phyloP scores from a whole-genome alignment of 129 eudicot genomes.

The Escallonia rubra region DNA sequence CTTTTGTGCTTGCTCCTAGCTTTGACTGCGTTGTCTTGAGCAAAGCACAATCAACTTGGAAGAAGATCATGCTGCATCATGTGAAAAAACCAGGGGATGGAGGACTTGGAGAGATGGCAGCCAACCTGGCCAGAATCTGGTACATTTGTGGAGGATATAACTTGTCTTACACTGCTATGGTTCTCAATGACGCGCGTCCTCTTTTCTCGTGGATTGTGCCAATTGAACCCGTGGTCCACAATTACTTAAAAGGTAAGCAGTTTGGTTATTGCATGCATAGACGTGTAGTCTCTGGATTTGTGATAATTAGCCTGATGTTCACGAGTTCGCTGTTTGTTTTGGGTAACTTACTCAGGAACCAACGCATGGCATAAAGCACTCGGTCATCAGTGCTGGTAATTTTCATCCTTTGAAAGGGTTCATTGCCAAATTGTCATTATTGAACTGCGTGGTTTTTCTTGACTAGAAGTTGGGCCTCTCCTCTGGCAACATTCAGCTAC shows the following conservation, averaged over 20 bases:
- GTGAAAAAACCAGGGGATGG: neutral
- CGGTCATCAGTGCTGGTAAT: neutral
- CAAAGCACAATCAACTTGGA: neutral
- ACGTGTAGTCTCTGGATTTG: neutral
- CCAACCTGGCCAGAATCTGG: constrained; percentile 2
- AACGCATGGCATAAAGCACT: neutral
- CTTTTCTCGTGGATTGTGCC: neutral
- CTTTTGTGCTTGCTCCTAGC: neutral
- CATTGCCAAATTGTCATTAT: neutral
- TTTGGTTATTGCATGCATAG: constrained; percentile 1
- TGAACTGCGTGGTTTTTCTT: neutral
- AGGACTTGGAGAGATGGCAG: neutral
- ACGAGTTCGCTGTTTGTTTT: constrained; percentile 11
- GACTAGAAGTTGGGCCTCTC: neutral
- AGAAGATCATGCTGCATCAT: neutral
- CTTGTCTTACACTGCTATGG: neutral
- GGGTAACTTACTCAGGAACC: constrained; percentile 5
- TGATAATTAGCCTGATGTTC: neutral
- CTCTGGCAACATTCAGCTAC: neutral
- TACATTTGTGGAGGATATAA: neutral
- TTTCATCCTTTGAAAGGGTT: neutral
- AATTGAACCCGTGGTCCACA: neutral
- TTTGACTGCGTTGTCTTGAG: constrained; percentile 1
- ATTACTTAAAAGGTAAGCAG: constrained; percentile 7
- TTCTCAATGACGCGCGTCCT: neutral